A percentile compares a stretch with the other conserved stretches of the same genome.
Conservation (phyloP, 2,329 filamentous ascomycete species). For the Verticillium zaregamsianum region DNA sequence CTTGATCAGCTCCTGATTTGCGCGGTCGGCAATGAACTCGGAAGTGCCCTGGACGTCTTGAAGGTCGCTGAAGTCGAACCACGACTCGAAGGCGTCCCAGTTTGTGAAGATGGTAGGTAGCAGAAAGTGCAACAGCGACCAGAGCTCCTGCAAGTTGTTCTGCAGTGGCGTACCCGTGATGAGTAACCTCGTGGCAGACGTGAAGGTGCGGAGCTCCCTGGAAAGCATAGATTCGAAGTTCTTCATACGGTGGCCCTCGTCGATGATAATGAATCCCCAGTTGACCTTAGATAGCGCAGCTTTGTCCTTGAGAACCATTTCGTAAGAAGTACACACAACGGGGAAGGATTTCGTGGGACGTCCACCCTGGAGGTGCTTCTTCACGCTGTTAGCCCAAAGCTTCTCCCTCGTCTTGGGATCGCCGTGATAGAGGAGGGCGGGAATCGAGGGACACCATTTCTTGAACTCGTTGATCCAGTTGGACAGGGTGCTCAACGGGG, state of each 20-base stretch:
- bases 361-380: conserved; percentile 60
- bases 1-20: conserved; percentile 48
- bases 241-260: conserved; percentile 96
- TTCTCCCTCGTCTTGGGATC: conserved; percentile 70
- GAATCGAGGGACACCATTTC: conserved; percentile 84
- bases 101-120: conserved; percentile 91
- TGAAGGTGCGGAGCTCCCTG: conserved; percentile 80
- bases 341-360: conserved; percentile 67
- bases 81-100: conserved; percentile 86
- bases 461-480: conserved; percentile 96
- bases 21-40: conserved; percentile 73
- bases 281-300: conserved; percentile 77
- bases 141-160: conserved; percentile 91
- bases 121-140: conserved; percentile 91
- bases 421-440: conserved; percentile 88
- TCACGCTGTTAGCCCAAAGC: conserved; percentile 70
- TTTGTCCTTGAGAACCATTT: conserved; percentile 90
- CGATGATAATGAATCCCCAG: conserved; percentile 98
- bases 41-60: conserved; percentile 77
- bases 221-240: conserved; percentile 93
- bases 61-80: conserved; percentile 95
- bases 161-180: conserved; percentile 95
- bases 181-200: conserved; percentile 82
- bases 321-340: conserved; percentile 90
- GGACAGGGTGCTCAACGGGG: conserved; percentile 83